Evolutionary conservation across 2,329 filamentous ascomycete genomes (phyloP), one percentile per base, ranked within the genome.

Genomic region (Curvularia spicifera): DNA sequence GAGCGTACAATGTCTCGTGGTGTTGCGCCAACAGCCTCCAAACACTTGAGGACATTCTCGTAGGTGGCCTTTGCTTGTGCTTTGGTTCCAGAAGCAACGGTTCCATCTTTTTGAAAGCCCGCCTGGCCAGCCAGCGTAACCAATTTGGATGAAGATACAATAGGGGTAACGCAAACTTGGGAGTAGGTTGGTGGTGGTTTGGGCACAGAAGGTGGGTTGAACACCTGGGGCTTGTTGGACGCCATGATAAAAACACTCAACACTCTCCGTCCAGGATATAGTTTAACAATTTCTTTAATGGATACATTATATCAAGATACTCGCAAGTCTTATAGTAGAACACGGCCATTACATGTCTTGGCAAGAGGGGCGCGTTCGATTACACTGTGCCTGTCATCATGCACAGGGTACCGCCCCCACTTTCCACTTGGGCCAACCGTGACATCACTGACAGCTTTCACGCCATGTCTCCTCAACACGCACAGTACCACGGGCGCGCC

Each of bases 61-160:
- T 76, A 76, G 5, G 74, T 69, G 35, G 62, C 57, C 35, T 61
- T 63, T n/a, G 70, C 71, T 57, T 77, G 74, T 26, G 57, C 61
- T 26, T 60, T 61, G 53, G 72, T 68, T 13, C 59, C 60, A 1
- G 60, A 48, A 1, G 61, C 50, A 26, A 70, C 63, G 4, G 56
- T 53, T 5, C 40, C 42, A n/a, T 62, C 61, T 20, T 51, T 31
- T 15, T 40, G 62, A 12, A 67, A 52, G 40, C 73, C 72, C 28
- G 69, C 71, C 53, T 71, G 71, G 13, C 73, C 74, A 13, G 74
- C 74, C 31, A 76, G 67, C 2, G 72, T 75, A 40, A 76, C 61
- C 39, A 76, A 62, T 18, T 64, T 67, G 12, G 67, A 71, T 12
- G 66, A 68, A 45, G 69, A 67, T 3, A 71, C 45, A 26, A 76